Conservation (phyloP, 2,329 filamentous ascomycete species). For the Colletotrichum paranaense region DNA sequence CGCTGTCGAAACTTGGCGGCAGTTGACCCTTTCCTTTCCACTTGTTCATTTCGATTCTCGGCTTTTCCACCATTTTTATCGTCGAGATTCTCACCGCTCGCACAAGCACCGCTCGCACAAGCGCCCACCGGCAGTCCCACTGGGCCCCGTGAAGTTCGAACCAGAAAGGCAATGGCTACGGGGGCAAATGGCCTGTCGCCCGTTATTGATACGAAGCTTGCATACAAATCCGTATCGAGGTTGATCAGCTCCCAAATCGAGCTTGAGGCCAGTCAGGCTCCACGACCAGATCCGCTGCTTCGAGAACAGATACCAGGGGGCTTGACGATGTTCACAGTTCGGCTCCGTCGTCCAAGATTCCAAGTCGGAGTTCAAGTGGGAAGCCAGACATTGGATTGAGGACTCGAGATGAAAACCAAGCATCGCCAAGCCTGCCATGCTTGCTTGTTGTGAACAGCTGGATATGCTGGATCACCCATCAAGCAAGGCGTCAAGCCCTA, state of each 20-base stretch:
- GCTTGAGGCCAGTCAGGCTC: background rate
- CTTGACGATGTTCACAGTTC: background rate
- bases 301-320: constrained; percentile 17
- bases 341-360: background rate
- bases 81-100: background rate
- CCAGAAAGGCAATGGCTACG: background rate
- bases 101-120: background rate
- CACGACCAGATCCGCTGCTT: constrained; percentile 17
- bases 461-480: background rate
- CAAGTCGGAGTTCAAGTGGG: background rate
- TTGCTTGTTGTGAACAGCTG: background rate
- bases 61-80: background rate
- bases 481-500: background rate
- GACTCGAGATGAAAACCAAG: background rate
- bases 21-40: background rate
- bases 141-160: background rate
- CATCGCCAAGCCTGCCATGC: constrained; percentile 17
- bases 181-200: background rate
- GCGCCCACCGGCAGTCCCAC: background rate
- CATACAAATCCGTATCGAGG: background rate
- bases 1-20: background rate
- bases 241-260: constrained; percentile 1
- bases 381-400: background rate
- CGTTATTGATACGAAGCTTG: background rate
- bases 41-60: background rate